Percentiles rank a stretch among this genome's conserved stretches.
These are phyloP conservation scores for Penicillium sp. DNA, from an alignment of 2,329 filamentous ascomycete genomes.

Conservation along the genomic window DNA sequence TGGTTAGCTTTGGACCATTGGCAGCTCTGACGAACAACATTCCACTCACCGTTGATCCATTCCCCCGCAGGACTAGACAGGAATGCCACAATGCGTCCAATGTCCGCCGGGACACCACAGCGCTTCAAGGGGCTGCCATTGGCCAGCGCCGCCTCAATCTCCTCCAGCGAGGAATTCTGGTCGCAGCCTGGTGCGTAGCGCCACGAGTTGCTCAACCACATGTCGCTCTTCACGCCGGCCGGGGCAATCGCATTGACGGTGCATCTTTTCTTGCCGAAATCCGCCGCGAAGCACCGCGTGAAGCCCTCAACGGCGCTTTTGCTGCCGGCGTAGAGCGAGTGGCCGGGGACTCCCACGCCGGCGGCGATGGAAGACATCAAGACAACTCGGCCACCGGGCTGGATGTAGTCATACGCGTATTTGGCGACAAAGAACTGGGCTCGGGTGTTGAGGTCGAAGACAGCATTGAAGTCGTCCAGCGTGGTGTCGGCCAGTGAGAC, in stretches of 20 bases:
- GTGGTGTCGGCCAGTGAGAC: slow-evolving; percentile 29
- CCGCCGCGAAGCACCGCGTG: slow-evolving; percentile 73
- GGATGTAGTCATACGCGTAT: slow-evolving; percentile 71
- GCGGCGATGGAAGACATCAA: slow-evolving; percentile 73
- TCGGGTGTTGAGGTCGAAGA: slow-evolving; percentile 66
- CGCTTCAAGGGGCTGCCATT: slow-evolving; percentile 64
- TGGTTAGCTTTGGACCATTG: background rate
- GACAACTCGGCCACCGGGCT: slow-evolving; percentile 72
- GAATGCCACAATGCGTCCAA: slow-evolving; percentile 62
- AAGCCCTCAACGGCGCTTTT: slow-evolving; percentile 80
- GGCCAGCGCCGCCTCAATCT: slow-evolving; percentile 60
- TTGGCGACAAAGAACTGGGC: slow-evolving; percentile 68
- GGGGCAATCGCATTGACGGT: slow-evolving; percentile 34
- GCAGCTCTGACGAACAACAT: no score
- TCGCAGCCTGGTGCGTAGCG: slow-evolving; percentile 62
- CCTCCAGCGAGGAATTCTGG: slow-evolving; percentile 47
- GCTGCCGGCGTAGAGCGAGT: slow-evolving; percentile 73
- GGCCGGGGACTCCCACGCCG: slow-evolving; percentile 69
- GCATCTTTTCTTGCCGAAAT: slow-evolving; percentile 63
- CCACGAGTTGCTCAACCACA: slow-evolving; percentile 74
- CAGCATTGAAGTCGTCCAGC: slow-evolving; percentile 49
- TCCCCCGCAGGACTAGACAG: slow-evolving; percentile 63
- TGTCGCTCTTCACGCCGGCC: slow-evolving; percentile 55
- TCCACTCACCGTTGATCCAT: slow-evolving; percentile 65
- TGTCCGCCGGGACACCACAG: slow-evolving; percentile 62